Conservation (phyloP, 2,329 filamentous ascomycete species). For the Sarocladiaceae sp. region DNA sequence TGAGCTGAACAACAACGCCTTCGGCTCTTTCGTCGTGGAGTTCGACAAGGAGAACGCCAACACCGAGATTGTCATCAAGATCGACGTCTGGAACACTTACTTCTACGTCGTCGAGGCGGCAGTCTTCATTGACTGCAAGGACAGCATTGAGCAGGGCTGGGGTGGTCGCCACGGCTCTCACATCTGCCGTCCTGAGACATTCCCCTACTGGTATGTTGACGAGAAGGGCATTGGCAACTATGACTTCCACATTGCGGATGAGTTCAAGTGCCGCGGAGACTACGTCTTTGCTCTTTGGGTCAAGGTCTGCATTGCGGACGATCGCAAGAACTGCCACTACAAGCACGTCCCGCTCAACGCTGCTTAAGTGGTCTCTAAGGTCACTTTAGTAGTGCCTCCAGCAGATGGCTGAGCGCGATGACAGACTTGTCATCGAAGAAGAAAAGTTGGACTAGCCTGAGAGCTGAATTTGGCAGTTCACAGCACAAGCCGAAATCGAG, state of each 20-base stretch:
- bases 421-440: no score
- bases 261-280: conserved; percentile 18
- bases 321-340: neutral
- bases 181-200: conserved; percentile 19
- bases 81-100: conserved; percentile 10
- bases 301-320: conserved; percentile 16
- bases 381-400: no score
- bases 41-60: conserved; percentile 11
- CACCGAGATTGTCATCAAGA: conserved; percentile 10
- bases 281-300: conserved; percentile 21
- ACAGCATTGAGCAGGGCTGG: conserved; percentile 11
- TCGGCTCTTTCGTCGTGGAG: conserved; percentile 11
- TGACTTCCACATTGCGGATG: conserved; percentile 17
- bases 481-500: no score
- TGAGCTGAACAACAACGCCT: conserved; percentile 7
- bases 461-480: no score
- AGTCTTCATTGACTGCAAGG: conserved; percentile 13
- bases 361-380: no score
- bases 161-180: conserved; percentile 5
- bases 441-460: no score
- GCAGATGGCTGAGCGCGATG: no score
- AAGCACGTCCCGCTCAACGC: neutral
- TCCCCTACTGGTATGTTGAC: conserved; percentile 15
- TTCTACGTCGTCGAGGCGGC: conserved; percentile 13
- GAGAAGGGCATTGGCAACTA: conserved; percentile 17